Evolutionary conservation across 768 basidiomycete genomes (phyloP).

Genomic region (Porpolomopsis calyptriformis): DNA sequence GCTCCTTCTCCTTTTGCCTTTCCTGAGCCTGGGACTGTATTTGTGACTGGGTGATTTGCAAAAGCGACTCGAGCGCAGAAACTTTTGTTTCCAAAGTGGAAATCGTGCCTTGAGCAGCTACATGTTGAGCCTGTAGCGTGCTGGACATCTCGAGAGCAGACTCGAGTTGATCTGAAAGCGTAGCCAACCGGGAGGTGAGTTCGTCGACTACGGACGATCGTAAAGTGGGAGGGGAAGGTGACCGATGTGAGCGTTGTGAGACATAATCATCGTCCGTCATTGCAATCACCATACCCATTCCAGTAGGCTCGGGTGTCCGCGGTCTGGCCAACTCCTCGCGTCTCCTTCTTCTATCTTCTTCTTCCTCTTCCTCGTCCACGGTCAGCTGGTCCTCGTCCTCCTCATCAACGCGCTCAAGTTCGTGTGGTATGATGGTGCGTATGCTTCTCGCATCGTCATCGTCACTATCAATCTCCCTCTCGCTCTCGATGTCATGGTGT

Average conservation of each 20-base stretch:
- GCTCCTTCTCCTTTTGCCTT: conserved; percentile 22
- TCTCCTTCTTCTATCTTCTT: conserved; percentile 43
- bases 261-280: conserved; percentile 18
- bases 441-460: conserved; percentile 65
- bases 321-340: conserved; percentile 58
- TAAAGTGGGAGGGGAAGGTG: conserved; percentile 18
- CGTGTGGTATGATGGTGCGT: conserved; percentile 56
- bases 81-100: conserved; percentile 60
- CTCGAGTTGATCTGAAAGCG: conserved; percentile 61
- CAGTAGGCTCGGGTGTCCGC: conserved; percentile 70
- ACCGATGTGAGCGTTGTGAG: conserved; percentile 12
- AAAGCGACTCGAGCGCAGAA: conserved; percentile 50
- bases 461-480: conserved; percentile 32
- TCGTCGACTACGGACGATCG: conserved; percentile 33
- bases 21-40: conserved; percentile 4
- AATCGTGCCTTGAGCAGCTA: conserved; percentile 67
- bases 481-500: conserved; percentile 23
- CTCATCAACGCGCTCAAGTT: conserved; percentile 63
- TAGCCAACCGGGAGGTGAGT: conserved; percentile 50
- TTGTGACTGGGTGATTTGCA: conserved; percentile 20
- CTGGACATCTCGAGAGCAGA: conserved; percentile 64
- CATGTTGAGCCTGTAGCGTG: conserved; percentile 67
- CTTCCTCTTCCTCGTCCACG: conserved; percentile 33
- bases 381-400: conserved; percentile 56
- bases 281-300: conserved; percentile 37